Evolutionary conservation across 345 rosid species (phyloP).

Genomic region (Cochlearia excelsa): DNA sequence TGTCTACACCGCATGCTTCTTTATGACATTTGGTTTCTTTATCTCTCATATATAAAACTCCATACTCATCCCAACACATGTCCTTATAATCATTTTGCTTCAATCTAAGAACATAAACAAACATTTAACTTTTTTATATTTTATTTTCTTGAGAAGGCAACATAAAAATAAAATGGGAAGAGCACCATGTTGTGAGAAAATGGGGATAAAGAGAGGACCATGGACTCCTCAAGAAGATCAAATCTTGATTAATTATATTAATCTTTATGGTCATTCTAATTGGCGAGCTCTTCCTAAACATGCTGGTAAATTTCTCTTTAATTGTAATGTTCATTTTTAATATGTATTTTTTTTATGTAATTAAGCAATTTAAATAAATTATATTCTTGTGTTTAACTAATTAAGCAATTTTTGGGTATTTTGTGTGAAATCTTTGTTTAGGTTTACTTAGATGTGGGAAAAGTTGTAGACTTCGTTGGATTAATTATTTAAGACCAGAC

Average conservation of each 20-base stretch:
- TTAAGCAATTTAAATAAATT: neutral
- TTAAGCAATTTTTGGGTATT: neutral
- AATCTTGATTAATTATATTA: conserved; percentile 49
- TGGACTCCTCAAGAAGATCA: conserved; percentile 73
- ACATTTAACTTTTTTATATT: neutral
- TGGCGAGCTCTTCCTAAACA: conserved; percentile 82
- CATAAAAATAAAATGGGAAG: conserved; percentile 46
- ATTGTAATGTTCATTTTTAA: neutral
- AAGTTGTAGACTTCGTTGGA: conserved; percentile 86
- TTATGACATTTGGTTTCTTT: conserved; percentile 29
- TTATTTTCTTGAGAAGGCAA: conserved; percentile 22
- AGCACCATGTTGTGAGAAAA: conserved; percentile 81
- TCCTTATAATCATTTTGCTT: conserved; percentile 18
- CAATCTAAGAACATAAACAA: neutral
- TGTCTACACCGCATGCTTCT: conserved; percentile 27
- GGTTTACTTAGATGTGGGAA: conserved; percentile 80
- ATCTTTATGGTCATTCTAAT: conserved; percentile 57
- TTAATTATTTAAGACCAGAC: conserved; percentile 71
- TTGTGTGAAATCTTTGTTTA: conserved; percentile 18
- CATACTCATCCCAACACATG: conserved; percentile 21
- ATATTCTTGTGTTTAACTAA: neutral
- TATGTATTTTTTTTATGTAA: neutral
- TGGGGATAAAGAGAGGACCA: conserved; percentile 77
- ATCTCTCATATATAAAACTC: conserved; percentile 16
- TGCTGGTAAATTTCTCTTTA: conserved; percentile 43